Evolutionary conservation across 1,139 yeast genomes (phyloP), one percentile per base, ranked within the genome.

Genomic region (Lodderomyces margitis): DNA sequence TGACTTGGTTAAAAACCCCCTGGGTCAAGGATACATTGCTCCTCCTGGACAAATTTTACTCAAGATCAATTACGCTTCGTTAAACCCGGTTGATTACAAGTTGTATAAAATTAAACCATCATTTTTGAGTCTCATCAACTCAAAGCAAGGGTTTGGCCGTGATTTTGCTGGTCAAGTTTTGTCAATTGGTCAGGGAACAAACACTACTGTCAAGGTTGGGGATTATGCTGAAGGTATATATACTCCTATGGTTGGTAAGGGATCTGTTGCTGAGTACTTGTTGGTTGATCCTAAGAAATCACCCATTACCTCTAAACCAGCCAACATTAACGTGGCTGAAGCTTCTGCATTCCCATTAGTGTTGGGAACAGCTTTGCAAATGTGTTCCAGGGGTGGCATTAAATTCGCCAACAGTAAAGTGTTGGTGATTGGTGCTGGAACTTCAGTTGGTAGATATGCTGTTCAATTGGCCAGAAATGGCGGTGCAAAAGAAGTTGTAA

Each of bases 371-470:
- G 87, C 88, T 0, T 65, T 57, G 48, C 66, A 64, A 34, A 55
- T 78, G 41, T 3, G 11, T 15, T 5, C 17, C 6, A 56, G 80
- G 37, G 60, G 60, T 41, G 46, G 39, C 4, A 38, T 47, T 3
- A 40, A 38, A 10, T 39, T 46, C 8, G 38, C 42, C 16, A 38
- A 45, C 34, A 46, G 45, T 19, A 64, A 64, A 46, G 74, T 85
- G 1, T 64, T 86, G 38, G 68, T 87, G 32, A 68, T 84, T 45
- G 95, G 95, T 34, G 92, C 85, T 11, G 79, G 87, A 4, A 78
- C 94, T 1, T 68, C 83, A n/a, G 85, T 84, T 5, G 95, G 92
- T 2, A 60, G 79, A 46, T 74, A 68, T 61, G 72, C 75, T 2
- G 67, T 80, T 21, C 88, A 83, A 55, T 53, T 85, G 17, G 74